Percentiles rank a stretch among this genome's conserved stretches.
Conservation (phyloP, 306 rosid genomes). For the Lotus japonicus region DNA sequence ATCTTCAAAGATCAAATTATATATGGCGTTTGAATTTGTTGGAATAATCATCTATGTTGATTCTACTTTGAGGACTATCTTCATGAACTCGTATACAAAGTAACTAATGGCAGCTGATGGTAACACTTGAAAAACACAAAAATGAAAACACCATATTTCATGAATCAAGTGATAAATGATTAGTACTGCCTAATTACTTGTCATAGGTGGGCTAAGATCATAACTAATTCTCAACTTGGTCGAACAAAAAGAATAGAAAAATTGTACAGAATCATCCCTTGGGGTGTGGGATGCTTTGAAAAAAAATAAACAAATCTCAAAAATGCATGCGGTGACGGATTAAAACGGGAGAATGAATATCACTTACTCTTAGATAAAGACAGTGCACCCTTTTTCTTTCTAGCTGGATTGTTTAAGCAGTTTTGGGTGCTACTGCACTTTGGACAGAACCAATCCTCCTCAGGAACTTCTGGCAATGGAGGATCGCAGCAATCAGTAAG, state of each 20-base stretch:
- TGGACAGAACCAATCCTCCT: no score
- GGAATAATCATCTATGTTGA: conserved; percentile 29
- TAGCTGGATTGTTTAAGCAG: no score
- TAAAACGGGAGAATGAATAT: no score
- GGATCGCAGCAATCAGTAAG: no score
- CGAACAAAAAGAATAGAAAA: not conserved
- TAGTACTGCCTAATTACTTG: not conserved
- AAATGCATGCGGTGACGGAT: no score
- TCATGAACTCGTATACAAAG: conserved; percentile 90
- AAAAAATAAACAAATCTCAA: conserved; percentile 4
- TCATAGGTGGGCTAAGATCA: conserved; percentile 5
- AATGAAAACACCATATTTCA: conserved; percentile 12
- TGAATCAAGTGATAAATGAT: not conserved
- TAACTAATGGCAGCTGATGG: conserved; percentile 95
- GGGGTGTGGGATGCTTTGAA: not conserved
- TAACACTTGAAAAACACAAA: conserved; percentile 65
- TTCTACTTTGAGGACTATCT: conserved; percentile 86
- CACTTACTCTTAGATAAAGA: no score
- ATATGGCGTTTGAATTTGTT: conserved; percentile 15
- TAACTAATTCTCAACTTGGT: not conserved
- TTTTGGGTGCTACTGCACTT: no score
- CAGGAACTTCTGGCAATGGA: no score
- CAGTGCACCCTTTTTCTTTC: no score
- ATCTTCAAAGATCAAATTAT: not conserved
- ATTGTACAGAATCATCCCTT: not conserved